phyloP scores from a whole-genome alignment of 441 rosid genomes.

The Iberis amara region DNA sequence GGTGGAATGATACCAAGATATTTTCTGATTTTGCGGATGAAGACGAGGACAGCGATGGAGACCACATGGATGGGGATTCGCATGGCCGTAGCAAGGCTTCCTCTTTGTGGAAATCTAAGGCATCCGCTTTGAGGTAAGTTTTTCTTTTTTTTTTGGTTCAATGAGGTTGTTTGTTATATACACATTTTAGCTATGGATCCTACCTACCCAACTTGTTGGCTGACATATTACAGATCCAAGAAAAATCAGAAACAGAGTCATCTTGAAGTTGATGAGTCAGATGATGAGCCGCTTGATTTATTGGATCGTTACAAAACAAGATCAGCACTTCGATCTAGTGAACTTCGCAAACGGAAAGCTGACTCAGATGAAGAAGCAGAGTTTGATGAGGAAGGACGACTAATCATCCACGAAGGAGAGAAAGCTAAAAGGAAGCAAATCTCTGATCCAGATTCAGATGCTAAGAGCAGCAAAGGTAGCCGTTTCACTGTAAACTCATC shows the following conservation, averaged over 20 bases:
- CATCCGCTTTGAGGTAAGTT: conserved; percentile 33
- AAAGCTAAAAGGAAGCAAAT: conserved; percentile 38
- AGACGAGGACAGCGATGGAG: conserved; percentile 49
- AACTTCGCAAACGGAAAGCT: conserved; percentile 46
- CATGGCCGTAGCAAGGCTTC: conserved; percentile 44
- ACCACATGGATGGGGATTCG: conserved; percentile 42
- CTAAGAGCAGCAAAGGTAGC: conserved; percentile 56
- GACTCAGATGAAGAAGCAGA: conserved; percentile 82
- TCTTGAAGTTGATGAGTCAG: conserved; percentile 71
- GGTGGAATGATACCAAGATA: conserved; percentile 90
- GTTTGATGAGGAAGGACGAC: conserved; percentile 74
- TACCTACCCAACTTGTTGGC: neutral
- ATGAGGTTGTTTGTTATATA: conserved; percentile 45
- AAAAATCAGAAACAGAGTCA: conserved; percentile 51
- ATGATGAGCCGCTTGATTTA: conserved; percentile 87
- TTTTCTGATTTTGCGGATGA: conserved; percentile 79
- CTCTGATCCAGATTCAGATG: conserved; percentile 43
- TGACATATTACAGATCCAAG: conserved; percentile 43
- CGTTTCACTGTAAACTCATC: conserved; percentile 40
- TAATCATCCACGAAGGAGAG: conserved; percentile 55
- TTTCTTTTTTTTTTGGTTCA: no score
- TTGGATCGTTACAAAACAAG: conserved; percentile 74
- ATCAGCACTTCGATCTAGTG: conserved; percentile 63
- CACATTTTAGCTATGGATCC: conserved; percentile 5
- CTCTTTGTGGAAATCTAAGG: conserved; percentile 45